Conservation (phyloP, 176 grass and related monocot species). For the Juncus effusus region DNA sequence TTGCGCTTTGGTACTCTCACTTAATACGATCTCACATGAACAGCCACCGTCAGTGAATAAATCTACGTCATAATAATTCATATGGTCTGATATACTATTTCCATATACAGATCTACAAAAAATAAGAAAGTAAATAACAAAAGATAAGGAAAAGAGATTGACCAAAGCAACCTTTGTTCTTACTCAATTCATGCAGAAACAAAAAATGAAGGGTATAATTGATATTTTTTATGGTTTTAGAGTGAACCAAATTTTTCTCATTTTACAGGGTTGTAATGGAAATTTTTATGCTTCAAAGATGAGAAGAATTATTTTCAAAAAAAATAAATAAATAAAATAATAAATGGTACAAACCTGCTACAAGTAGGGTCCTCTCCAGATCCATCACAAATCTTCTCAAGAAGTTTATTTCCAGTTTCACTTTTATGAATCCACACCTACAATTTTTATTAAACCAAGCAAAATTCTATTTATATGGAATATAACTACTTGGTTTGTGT, state of each 20-base stretch:
- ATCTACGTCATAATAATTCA: constrained; percentile 58
- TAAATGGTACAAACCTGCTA: constrained; percentile 50
- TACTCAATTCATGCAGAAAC: background rate
- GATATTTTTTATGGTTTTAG: background rate
- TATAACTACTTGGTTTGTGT: too few relatives aligned
- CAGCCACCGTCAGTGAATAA: constrained; percentile 57
- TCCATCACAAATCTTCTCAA: constrained; percentile 61
- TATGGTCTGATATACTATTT: constrained; percentile 74
- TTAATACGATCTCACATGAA: constrained; percentile 59
- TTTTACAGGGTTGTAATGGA: background rate
- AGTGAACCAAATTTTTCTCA: background rate
- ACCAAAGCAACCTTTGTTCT: background rate
- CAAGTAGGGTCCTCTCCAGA: constrained; percentile 87
- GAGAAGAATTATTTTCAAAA: constrained; percentile 20
- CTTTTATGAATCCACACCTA: constrained; percentile 71
- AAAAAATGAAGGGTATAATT: background rate
- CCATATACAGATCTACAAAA: constrained; percentile 68
- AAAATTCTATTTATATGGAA: background rate
- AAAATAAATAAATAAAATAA: constrained; percentile 19
- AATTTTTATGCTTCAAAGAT: background rate
- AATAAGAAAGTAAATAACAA: constrained; percentile 19
- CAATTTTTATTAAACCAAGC: constrained; percentile 10
- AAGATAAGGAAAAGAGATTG: constrained; percentile 23
- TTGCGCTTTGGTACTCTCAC: constrained; percentile 25
- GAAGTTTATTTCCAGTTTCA: constrained; percentile 39